Percentiles rank a stretch among this genome's conserved stretches.
Conservation (phyloP, 768 basidiomycete genomes). For the Ramaria sp. region DNA sequence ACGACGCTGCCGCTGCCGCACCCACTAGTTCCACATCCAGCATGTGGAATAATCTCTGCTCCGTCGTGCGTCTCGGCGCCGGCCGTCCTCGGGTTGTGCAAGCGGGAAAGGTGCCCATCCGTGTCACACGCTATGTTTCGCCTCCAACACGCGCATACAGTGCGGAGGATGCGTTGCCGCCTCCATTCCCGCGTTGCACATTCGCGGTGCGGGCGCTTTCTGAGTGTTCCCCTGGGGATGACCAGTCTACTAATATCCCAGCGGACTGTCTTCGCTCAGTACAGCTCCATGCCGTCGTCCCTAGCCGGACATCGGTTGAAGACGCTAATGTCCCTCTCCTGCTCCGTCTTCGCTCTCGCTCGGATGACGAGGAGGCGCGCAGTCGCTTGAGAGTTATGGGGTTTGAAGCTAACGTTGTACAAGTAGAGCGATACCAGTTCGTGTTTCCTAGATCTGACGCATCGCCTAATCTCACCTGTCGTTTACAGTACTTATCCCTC, state of each 20-base stretch:
- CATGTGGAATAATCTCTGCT: conserved; percentile 32
- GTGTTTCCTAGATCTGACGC: conserved; percentile 13
- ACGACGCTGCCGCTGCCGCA: conserved; percentile 28
- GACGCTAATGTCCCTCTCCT: conserved; percentile 41
- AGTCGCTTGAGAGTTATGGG: conserved; percentile 44
- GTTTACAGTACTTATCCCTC: conserved; percentile 31
- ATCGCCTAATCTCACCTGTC: neutral
- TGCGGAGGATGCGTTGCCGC: neutral
- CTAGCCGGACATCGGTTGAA: conserved; percentile 39
- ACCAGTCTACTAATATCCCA: conserved; percentile 28
- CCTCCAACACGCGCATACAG: conserved; percentile 3
- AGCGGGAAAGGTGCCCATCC: conserved; percentile 31
- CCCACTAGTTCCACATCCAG: conserved; percentile 25
- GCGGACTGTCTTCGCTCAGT: conserved; percentile 47
- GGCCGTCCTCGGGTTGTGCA: conserved; percentile 22
- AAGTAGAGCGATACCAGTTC: conserved; percentile 60
- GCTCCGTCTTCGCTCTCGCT: conserved; percentile 45
- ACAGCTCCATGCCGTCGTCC: conserved; percentile 53
- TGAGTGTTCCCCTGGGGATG: neutral
- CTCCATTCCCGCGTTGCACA: conserved; percentile 24
- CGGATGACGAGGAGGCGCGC: conserved; percentile 36
- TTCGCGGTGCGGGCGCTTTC: conserved; percentile 5
- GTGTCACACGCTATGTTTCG: conserved; percentile 32
- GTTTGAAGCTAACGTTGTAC: conserved; percentile 47
- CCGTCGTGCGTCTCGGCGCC: conserved; percentile 39